Evolutionary conservation across 768 basidiomycete genomes (phyloP), one percentile per base, ranked within the genome.

Genomic region (Russula foetens): DNA sequence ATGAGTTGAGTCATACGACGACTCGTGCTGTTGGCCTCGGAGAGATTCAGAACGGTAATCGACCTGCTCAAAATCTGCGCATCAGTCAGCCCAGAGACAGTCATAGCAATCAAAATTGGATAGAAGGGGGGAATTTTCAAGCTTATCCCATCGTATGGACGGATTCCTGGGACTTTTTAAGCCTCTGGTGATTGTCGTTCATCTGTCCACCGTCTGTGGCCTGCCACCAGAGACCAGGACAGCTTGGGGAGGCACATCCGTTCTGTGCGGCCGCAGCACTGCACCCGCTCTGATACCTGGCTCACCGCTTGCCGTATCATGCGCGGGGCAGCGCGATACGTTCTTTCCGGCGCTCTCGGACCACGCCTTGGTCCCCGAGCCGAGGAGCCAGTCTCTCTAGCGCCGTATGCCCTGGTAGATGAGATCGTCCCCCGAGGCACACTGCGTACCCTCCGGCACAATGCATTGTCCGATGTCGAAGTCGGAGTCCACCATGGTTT

Each of bases 161-260:
- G 68, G 92, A 90, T 71, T 91, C 88, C 70, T 91, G 90, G 63
- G 92, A 74, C n/a, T 76, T 70, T 64, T 85, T 88, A 7, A 70
- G 75, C 67, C 26, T 79, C 76, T 60, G 39, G 17, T 19, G 88
- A 90, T 67, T 90, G 91, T 67, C 90, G 91, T 55, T 87, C 84
- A 65, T 92, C 88, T 17, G 89, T 88, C 90, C 91, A 92, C 60
- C 85, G 35, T 11, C 11, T n/a, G n/a, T n/a, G n/a, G n/a, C n/a
- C n/a, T n/a, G n/a, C n/a, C n/a, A n/a, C n/a, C n/a, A n/a, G n/a
- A n/a, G n/a, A n/a, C n/a, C n/a, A n/a, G n/a, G n/a, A n/a, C n/a
- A n/a, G n/a, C n/a, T n/a, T n/a, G n/a, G n/a, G n/a, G n/a, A n/a
- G n/a, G n/a, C 3, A 65, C 63, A 35, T 60, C 44, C 9, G 51